Conservation (phyloP, 495 filamentous ascomycete species). For the Hypomontagnella submonticulosa region DNA sequence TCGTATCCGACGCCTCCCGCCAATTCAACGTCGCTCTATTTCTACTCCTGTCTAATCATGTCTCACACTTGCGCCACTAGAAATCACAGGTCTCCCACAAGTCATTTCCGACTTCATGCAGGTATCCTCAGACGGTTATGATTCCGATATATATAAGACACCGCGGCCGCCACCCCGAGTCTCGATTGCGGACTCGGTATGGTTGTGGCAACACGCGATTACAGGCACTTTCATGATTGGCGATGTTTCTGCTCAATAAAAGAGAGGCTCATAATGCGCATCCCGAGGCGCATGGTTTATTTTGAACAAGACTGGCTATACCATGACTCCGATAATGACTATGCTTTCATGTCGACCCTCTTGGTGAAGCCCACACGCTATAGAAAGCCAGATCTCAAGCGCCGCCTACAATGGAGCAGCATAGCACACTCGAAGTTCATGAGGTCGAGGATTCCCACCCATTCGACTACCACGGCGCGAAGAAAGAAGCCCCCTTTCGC, state of each 20-base stretch:
- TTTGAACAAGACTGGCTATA: not conserved
- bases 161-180: slow-evolving; percentile 3
- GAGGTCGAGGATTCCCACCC: not conserved
- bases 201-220: slow-evolving; percentile 7
- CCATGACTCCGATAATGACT: not conserved
- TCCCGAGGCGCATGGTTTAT: no score
- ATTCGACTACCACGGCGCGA: slow-evolving; percentile 3
- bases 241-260: no score
- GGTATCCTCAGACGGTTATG: no score
- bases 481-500: slow-evolving; percentile 18
- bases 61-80: not conserved
- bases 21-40: not conserved
- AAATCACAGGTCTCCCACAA: no score
- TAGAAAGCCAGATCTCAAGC: not conserved
- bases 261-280: not conserved
- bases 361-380: not conserved
- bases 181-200: not conserved
- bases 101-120: no score
- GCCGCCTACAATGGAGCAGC: slow-evolving; percentile 1
- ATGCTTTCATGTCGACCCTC: not conserved
- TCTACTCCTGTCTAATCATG: not conserved
- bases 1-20: no score
- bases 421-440: slow-evolving; percentile 30
- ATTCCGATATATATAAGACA: not conserved
- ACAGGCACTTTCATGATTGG: slow-evolving; percentile 5